Conservation (phyloP, 164 flowering plant species). For the Brasenia schreberi region DNA sequence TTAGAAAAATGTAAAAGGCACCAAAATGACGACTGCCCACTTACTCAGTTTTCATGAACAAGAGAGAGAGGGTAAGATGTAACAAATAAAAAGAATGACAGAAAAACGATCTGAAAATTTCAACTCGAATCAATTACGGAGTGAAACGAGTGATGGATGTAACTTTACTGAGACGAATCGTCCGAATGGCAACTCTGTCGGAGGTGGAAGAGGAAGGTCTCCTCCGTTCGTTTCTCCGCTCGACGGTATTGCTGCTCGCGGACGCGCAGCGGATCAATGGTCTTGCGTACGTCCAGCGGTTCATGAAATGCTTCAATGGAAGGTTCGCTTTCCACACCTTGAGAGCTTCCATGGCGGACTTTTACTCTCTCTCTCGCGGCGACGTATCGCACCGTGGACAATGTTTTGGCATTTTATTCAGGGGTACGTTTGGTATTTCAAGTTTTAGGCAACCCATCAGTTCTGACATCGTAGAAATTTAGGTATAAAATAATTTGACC, state of each 20-base stretch:
- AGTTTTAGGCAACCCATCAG: no score
- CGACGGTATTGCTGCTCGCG: slow-evolving; percentile 13
- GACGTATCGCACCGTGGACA: no score
- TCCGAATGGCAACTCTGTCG: slow-evolving; percentile 66
- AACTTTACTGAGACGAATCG: slow-evolving; percentile 80
- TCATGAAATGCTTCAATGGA: slow-evolving; percentile 28
- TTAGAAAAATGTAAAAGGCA: neutral
- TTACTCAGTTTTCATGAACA: neutral
- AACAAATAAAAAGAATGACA: neutral
- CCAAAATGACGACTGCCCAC: neutral
- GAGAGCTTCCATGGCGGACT: slow-evolving; percentile 34
- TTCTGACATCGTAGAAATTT: no score
- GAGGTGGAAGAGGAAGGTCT: slow-evolving; percentile 36
- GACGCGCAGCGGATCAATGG: slow-evolving; percentile 13
- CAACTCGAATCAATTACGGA: neutral
- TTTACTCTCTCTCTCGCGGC: neutral
- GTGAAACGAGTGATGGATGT: neutral
- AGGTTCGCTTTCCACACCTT: slow-evolving; percentile 18
- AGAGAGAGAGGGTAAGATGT: neutral
- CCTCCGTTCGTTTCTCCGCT: slow-evolving; percentile 2
- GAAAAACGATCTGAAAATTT: no score
- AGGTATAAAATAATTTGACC: no score
- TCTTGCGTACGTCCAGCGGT: neutral
- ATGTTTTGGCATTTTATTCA: no score
- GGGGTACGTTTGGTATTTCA: no score